Conservation (phyloP, 345 rosid genomes). For the Psidium guajava region DNA sequence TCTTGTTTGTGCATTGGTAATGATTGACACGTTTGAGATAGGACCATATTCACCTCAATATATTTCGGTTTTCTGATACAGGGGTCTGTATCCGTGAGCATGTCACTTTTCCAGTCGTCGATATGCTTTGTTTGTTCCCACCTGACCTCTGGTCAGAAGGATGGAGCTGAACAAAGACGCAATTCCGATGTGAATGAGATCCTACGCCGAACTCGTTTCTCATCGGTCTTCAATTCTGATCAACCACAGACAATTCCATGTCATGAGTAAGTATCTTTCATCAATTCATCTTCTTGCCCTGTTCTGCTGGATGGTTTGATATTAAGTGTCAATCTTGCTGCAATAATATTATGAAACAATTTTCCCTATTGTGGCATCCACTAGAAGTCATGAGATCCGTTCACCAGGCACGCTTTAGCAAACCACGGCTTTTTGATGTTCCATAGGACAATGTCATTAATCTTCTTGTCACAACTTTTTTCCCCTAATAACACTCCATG, state of each 20-base stretch:
- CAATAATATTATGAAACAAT: not conserved
- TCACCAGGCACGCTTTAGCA: not conserved
- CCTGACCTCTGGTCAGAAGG: slow-evolving; percentile 94
- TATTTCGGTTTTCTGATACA: slow-evolving; percentile 24
- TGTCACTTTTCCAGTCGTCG: slow-evolving; percentile 84
- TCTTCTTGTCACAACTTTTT: not conserved
- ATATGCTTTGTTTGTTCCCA: slow-evolving; percentile 97
- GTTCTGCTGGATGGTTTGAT: not conserved
- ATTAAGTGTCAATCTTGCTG: not conserved
- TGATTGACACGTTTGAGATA: not conserved
- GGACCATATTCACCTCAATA: not conserved
- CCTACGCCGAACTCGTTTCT: slow-evolving; percentile 62
- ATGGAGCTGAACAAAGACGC: slow-evolving; percentile 84
- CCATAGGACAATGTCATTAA: not conserved
- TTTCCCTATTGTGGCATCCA: not conserved
- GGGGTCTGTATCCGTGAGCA: slow-evolving; percentile 98
- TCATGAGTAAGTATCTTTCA: slow-evolving; percentile 64
- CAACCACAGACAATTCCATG: slow-evolving; percentile 75
- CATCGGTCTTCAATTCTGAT: slow-evolving; percentile 52
- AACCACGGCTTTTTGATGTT: not conserved
- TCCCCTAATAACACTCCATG: not conserved
- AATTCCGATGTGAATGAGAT: slow-evolving; percentile 88
- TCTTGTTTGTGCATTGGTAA: not conserved
- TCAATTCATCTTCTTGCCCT: not conserved
- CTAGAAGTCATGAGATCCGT: not conserved